Percentiles rank a stretch among this genome's conserved stretches.
phyloP scores from a whole-genome alignment of 2,329 filamentous ascomycete species.

The Xylariaceae sp. region DNA sequence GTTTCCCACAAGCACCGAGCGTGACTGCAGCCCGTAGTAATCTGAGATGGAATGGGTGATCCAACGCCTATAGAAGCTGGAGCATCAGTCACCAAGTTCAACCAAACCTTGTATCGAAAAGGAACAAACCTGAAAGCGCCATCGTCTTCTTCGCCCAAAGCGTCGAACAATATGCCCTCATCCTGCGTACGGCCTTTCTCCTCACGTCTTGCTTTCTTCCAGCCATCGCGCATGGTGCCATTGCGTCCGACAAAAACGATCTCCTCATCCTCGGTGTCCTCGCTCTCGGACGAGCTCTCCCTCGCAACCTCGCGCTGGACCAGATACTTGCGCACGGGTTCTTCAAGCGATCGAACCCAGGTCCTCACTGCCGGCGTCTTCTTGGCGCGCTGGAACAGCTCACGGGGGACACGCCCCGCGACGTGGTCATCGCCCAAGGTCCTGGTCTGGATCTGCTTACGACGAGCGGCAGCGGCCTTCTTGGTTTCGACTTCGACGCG shows the following conservation, averaged over 20 bases:
- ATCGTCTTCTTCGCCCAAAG: slow-evolving; percentile 63
- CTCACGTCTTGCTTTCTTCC: slow-evolving; percentile 49
- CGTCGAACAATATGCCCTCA: slow-evolving; percentile 73
- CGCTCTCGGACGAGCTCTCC: slow-evolving; percentile 27
- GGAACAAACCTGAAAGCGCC: slow-evolving; percentile 74
- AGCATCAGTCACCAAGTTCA: neutral
- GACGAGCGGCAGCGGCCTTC: slow-evolving; percentile 33
- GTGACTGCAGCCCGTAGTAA: slow-evolving; percentile 87
- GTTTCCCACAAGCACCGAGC: slow-evolving; percentile 68
- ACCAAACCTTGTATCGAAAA: neutral
- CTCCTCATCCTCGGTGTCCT: slow-evolving; percentile 69
- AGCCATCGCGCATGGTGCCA: slow-evolving; percentile 53
- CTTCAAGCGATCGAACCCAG: slow-evolving; percentile 79
- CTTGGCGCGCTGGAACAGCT: slow-evolving; percentile 78
- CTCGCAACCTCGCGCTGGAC: slow-evolving; percentile 45
- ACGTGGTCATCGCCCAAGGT: slow-evolving; percentile 38
- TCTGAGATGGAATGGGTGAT: slow-evolving; percentile 86
- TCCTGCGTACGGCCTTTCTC: slow-evolving; percentile 48
- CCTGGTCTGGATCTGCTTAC: slow-evolving; percentile 40
- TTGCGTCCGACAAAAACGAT: slow-evolving; percentile 80
- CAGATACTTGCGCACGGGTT: slow-evolving; percentile 75
- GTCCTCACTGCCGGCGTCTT: slow-evolving; percentile 71
- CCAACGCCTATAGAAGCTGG: slow-evolving; percentile 64
- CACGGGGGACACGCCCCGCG: slow-evolving; percentile 65
- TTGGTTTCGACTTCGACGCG: slow-evolving; percentile 42